A percentile compares a stretch with the other conserved stretches of the same genome.
phyloP scores from a whole-genome alignment of 441 rosid genomes.

The Adansonia madagascariensis region DNA sequence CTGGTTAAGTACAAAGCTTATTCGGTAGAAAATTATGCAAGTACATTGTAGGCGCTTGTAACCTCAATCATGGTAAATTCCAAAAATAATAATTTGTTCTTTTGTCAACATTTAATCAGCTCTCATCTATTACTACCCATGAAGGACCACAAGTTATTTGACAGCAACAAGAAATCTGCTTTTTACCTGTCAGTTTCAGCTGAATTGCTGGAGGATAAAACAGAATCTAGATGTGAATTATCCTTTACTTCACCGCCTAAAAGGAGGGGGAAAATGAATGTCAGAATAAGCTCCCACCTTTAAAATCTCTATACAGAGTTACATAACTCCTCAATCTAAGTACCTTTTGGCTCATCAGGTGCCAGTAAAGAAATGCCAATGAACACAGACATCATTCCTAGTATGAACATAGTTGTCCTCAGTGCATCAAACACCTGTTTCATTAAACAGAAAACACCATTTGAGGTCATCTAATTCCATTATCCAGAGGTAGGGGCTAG shows the following conservation, averaged over 20 bases:
- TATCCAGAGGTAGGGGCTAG: neutral
- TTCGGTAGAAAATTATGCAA: slow-evolving; percentile 1
- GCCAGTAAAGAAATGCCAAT: slow-evolving; percentile 89
- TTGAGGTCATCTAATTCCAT: neutral
- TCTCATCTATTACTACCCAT: slow-evolving; percentile 5
- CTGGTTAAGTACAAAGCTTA: neutral
- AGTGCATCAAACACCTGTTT: slow-evolving; percentile 82
- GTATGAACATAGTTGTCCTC: slow-evolving; percentile 92
- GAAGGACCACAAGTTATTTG: slow-evolving; percentile 17
- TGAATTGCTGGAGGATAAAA: slow-evolving; percentile 50
- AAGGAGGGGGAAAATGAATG: slow-evolving; percentile 18
- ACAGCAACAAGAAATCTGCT: slow-evolving; percentile 31
- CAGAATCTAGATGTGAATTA: slow-evolving; percentile 48
- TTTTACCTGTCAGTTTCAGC: slow-evolving; percentile 75
- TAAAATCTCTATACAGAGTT: neutral
- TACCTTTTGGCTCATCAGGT: slow-evolving; percentile 91
- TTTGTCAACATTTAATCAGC: neutral
- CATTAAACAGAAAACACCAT: slow-evolving; percentile 27
- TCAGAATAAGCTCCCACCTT: slow-evolving; percentile 16
- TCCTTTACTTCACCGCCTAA: slow-evolving; percentile 82
- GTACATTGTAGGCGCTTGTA: neutral
- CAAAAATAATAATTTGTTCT: neutral
- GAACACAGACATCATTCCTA: slow-evolving; percentile 86
- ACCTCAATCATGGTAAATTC: neutral
- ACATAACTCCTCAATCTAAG: neutral